phyloP scores from a whole-genome alignment of 176 grass and related monocot species.

The Oryza rufipogon region DNA sequence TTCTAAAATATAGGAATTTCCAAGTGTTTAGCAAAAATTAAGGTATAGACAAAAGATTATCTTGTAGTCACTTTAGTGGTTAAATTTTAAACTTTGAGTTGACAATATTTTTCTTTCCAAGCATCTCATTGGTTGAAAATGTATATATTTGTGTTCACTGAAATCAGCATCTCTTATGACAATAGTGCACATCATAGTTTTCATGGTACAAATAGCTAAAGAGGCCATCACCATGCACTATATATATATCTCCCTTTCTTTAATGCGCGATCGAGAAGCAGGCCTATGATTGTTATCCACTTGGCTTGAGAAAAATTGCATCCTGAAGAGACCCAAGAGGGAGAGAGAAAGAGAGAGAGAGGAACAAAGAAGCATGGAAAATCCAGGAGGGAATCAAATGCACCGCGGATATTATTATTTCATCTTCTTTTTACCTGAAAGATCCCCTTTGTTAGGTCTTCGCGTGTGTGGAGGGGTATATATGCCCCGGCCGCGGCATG shows the following conservation, averaged over 20 bases:
- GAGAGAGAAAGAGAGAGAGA: too few species aligned
- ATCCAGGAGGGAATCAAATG: constrained; percentile 32
- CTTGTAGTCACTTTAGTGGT: too few species aligned
- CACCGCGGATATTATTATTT: constrained; percentile 27
- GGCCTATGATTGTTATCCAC: constrained; percentile 27
- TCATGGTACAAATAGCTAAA: not conserved
- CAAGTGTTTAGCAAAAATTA: too few species aligned
- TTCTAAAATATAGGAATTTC: too few species aligned
- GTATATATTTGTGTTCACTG: too few species aligned
- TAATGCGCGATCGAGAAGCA: not conserved
- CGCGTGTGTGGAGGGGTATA: not conserved
- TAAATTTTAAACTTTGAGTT: too few species aligned
- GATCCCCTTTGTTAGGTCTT: constrained; percentile 43
- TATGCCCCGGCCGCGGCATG: constrained; percentile 22
- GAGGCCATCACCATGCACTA: constrained; percentile 22
- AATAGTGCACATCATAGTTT: not conserved
- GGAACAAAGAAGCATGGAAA: constrained; percentile 12
- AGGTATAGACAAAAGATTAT: too few species aligned
- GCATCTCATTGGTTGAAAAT: too few species aligned
- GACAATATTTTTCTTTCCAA: too few species aligned
- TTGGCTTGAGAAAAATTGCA: constrained; percentile 20
- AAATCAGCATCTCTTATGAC: too few species aligned
- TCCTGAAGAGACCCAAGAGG: not conserved
- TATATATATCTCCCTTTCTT: not conserved
- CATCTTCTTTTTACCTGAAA: constrained; percentile 48